Evolutionary conservation across 352 stramenopile species (phyloP).

Genomic region (Blastocystis sp.): DNA sequence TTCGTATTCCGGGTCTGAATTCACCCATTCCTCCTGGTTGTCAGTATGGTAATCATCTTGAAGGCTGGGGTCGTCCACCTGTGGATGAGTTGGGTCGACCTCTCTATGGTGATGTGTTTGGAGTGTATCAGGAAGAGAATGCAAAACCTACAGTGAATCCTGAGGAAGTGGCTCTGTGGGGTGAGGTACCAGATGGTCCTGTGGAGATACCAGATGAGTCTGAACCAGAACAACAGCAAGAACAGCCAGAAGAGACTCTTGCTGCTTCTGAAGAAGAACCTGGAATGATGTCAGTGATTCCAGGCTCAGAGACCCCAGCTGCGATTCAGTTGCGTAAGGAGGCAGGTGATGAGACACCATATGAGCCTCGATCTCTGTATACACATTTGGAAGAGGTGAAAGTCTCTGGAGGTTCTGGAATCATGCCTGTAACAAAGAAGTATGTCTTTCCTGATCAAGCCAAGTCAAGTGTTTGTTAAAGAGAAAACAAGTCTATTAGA

Average conservation of each 20-base stretch:
- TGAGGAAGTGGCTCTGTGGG: constrained; percentile 13
- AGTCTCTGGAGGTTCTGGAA: background rate
- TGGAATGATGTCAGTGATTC: background rate
- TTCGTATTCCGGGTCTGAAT: constrained; percentile 92
- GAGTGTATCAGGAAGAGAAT: constrained; percentile 11
- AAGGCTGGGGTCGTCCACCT: constrained; percentile 91
- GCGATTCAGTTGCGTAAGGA: constrained; percentile 43
- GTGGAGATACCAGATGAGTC: background rate
- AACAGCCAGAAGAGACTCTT: background rate
- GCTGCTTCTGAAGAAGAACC: background rate
- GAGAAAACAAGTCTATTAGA: constrained; percentile 11
- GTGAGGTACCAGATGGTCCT: background rate
- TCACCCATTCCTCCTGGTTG: constrained; percentile 83
- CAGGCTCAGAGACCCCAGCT: background rate
- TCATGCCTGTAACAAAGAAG: constrained; percentile 27
- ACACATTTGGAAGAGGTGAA: constrained; percentile 52
- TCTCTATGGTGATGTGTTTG: constrained; percentile 93
- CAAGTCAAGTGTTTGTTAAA: background rate
- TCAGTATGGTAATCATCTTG: constrained; percentile 87
- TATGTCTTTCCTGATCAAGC: background rate
- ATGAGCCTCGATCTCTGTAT: constrained; percentile 43
- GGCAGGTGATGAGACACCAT: constrained; percentile 39
- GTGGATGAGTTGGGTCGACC: constrained; percentile 86
- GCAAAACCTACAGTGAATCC: background rate
- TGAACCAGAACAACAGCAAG: background rate